Evolutionary conservation across 306 rosid species (phyloP).

Genomic region (Purshia tridentata): DNA sequence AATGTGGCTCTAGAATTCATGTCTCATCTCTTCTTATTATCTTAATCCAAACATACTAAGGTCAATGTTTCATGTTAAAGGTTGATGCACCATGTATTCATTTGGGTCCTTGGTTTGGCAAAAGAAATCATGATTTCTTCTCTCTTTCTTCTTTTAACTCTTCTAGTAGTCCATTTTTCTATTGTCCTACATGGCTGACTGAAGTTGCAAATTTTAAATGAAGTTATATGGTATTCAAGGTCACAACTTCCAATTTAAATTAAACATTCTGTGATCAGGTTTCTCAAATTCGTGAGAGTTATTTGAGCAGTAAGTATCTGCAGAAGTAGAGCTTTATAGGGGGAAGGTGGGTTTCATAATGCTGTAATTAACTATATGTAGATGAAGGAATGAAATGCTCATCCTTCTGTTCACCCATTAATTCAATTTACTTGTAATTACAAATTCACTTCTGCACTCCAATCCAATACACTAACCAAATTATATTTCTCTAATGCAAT

Average conservation of each 20-base stretch:
- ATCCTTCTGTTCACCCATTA: neutral
- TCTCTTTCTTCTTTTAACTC: no score
- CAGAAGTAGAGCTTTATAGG: no score
- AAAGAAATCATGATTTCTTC: no score
- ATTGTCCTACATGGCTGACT: neutral
- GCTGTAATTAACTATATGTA: neutral
- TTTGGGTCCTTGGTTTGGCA: no score
- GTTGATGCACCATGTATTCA: no score
- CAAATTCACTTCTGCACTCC: slow-evolving; percentile 18
- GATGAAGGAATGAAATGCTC: neutral
- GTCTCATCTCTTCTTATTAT: no score
- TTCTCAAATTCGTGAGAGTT: neutral
- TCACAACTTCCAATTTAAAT: neutral
- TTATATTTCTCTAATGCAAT: slow-evolving; percentile 9
- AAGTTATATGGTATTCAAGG: neutral
- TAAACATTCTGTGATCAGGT: neutral
- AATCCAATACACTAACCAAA: slow-evolving; percentile 17
- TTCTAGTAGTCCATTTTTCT: neutral
- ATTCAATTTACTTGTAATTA: slow-evolving; percentile 14
- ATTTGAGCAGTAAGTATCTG: neutral
- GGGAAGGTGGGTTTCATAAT: neutral
- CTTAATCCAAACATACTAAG: no score
- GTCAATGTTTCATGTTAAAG: no score
- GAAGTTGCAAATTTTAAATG: neutral
- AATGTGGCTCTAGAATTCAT: no score